Evolutionary conservation across 1,284 basidiomycete genomes (phyloP).

Genomic region (Microbotryum intermedium): DNA sequence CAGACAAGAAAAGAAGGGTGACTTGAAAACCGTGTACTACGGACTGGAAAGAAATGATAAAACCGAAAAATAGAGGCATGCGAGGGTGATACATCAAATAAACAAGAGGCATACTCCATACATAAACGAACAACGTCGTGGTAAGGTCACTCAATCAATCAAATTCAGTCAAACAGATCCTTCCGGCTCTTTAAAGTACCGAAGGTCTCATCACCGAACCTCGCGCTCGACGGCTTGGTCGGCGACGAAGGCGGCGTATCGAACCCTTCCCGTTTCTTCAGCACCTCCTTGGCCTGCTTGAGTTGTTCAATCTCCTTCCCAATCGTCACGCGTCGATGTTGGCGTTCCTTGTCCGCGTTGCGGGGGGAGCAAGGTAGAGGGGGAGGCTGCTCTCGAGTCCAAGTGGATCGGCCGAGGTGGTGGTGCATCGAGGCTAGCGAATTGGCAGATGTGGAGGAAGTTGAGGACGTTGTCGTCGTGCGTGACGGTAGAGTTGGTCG

Average conservation of each 20-base stretch:
- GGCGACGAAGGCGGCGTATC: slow-evolving; percentile 3
- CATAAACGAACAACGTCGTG: no score
- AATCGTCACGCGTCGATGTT: slow-evolving; percentile 26
- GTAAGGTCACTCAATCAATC: no score
- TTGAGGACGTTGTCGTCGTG: neutral
- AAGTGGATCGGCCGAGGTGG: neutral
- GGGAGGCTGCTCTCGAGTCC: slow-evolving; percentile 7
- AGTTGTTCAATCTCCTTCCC: slow-evolving; percentile 28
- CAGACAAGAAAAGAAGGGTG: no score
- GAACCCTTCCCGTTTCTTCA: slow-evolving; percentile 11
- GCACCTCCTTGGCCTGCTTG: slow-evolving; percentile 11
- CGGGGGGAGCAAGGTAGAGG: slow-evolving; percentile 23
- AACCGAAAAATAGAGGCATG: no score
- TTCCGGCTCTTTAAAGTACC: no score
- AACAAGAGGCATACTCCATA: no score
- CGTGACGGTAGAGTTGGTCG: neutral
- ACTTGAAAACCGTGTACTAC: no score
- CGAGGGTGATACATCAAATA: no score
- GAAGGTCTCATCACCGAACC: no score
- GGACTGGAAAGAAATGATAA: no score
- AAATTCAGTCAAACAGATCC: no score
- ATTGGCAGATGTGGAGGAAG: neutral
- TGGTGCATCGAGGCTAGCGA: neutral
- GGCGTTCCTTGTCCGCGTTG: slow-evolving; percentile 15
- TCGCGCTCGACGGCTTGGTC: no score